A percentile compares a stretch with the other conserved stretches of the same genome.
Conservation (phyloP, 2,329 filamentous ascomycete species). For the Akanthomyces dipterigenus region DNA sequence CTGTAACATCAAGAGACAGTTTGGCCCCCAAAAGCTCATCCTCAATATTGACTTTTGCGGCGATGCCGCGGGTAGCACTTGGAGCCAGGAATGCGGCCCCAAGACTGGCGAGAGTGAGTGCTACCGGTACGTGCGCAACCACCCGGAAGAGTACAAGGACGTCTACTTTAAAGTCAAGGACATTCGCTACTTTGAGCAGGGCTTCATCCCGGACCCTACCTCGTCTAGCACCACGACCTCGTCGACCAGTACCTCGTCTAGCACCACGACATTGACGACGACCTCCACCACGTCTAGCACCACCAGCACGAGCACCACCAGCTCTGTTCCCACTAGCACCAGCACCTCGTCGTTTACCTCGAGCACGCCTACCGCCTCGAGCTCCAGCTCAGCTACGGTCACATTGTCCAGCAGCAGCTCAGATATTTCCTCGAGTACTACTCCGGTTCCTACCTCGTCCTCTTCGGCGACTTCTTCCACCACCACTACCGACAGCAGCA, state of each 20-base stretch:
- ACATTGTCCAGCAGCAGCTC: conserved; percentile 1
- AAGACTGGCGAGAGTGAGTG: conserved; percentile 24
- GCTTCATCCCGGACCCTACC: conserved; percentile 15
- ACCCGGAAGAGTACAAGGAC: conserved; percentile 30
- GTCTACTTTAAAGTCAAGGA: conserved; percentile 41
- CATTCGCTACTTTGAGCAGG: conserved; percentile 27
- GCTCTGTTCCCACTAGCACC: neutral
- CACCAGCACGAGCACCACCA: neutral
- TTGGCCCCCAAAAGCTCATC: conserved; percentile 22
- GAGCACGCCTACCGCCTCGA: conserved; percentile 10
- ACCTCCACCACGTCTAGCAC: neutral
- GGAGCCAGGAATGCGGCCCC: conserved; percentile 17
- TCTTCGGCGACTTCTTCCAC: neutral
- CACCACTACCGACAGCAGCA: neutral
- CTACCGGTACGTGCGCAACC: conserved; percentile 29
- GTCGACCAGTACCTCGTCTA: neutral
- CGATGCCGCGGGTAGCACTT: neutral
- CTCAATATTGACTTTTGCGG: conserved; percentile 18
- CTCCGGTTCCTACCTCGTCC: neutral
- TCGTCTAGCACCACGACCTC: conserved; percentile 16
- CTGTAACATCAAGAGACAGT: conserved; percentile 23
- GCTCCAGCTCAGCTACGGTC: neutral
- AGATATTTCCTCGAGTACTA: neutral
- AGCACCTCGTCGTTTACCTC: conserved; percentile 19
- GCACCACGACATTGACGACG: neutral